Evolutionary conservation across 805 yeast genomes (phyloP), one percentile per base, ranked within the genome.

Genomic region (Suhomyces xylopsoci): DNA sequence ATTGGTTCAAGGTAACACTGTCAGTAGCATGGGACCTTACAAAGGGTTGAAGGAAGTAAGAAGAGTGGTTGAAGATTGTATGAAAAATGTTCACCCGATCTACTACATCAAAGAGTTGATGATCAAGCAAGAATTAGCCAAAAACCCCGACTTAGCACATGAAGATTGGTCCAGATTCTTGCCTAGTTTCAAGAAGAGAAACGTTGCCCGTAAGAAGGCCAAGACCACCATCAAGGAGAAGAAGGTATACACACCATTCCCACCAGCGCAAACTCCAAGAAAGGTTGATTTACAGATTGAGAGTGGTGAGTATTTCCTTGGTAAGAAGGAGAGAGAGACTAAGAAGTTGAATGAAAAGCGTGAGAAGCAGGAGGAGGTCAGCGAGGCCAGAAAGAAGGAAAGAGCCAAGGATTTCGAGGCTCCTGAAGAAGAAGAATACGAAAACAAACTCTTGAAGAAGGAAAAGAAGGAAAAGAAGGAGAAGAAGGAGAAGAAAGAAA

Each of bases 101-200:
- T 94, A 94, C 72, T 93, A 94, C 69, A 93, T 94, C 66, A 94
- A 94, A 69, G 99, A 94, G 70, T 79, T 94, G 56, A 94, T 94
- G 99, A 93, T 94, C 67, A 93, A 92, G 73, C 87, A 94, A 69
- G 99, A 94, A 72, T 78, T 94, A 57, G 90, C 96, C 30, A 89
- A 91, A 74, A 90, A 89, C 64, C 99, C 99, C 9, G 98, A 94
- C 63, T 79, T 94, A 58, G 97, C 96, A 28, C 78, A 89, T 51
- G 98, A 94, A 72, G 97, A 91, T 71, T 94, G 99, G 99, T 84
- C 91, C 24, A 81, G 99, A 70, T 94, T 93, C 70, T 77, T 94
- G 66, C 99, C 99, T 22, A 91, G 87, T 78, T 94, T 94, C 78
- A 94, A 90, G 82, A 94, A 93, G 81, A 86, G 92, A 70, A 91